These are phyloP conservation scores for Xylaria sp. DNA, from an alignment of 2,329 filamentous ascomycete species.

Conservation along the genomic window DNA sequence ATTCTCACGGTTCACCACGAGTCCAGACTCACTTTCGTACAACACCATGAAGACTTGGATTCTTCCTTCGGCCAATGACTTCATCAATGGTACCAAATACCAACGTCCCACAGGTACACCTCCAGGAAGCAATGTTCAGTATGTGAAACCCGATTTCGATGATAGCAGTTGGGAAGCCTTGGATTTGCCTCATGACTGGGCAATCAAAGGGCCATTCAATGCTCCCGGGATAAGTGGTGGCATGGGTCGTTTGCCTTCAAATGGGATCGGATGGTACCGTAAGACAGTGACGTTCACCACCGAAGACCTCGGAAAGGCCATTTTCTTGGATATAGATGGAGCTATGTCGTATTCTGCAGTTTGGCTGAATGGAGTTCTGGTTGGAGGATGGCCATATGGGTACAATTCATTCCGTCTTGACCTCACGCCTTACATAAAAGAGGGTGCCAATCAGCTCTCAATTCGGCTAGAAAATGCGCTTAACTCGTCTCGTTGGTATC, in stretches of 20 bases:
- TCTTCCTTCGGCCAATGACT: constrained; percentile 49
- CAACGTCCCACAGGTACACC: constrained; percentile 42
- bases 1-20: constrained; percentile 51
- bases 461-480: constrained; percentile 63
- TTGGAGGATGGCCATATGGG: constrained; percentile 63
- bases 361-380: constrained; percentile 62
- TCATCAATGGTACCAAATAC: constrained; percentile 45
- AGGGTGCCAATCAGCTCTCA: constrained; percentile 57
- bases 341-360: constrained; percentile 64
- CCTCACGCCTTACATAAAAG: constrained; percentile 56
- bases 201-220: constrained; percentile 55
- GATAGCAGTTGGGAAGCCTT: constrained; percentile 52
- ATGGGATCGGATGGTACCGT: constrained; percentile 65
- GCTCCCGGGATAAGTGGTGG: constrained; percentile 51
- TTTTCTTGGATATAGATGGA: constrained; percentile 55
- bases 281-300: constrained; percentile 49
- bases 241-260: constrained; percentile 59
- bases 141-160: constrained; percentile 46
- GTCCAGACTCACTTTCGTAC: constrained; percentile 52
- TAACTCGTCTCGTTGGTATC: constrained; percentile 64
- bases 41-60: constrained; percentile 50
- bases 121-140: constrained; percentile 45
- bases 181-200: constrained; percentile 58
- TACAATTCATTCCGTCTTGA: constrained; percentile 64
- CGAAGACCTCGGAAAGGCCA: constrained; percentile 38